phyloP scores from a whole-genome alignment of 108 stramenopile genomes.

The Skeletonema potamos region DNA sequence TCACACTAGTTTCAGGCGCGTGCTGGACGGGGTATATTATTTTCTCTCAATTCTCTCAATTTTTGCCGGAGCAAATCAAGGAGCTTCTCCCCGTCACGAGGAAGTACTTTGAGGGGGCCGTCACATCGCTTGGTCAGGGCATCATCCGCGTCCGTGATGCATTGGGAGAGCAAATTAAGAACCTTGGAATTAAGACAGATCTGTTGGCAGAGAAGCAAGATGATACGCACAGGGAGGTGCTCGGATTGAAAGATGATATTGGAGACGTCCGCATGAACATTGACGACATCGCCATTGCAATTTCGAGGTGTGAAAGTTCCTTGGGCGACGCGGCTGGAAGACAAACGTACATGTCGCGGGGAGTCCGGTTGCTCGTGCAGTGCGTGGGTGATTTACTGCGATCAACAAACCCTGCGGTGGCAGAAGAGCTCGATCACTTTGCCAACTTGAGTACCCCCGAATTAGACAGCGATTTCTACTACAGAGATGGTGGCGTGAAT shows the following conservation, averaged over 20 bases:
- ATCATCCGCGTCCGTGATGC: constrained; percentile 65
- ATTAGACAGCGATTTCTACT: constrained; percentile 31
- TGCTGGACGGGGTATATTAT: constrained; percentile 73
- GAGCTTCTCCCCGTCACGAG: constrained; percentile 79
- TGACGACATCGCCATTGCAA: constrained; percentile 43
- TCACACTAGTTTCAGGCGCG: constrained; percentile 37
- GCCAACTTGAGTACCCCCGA: constrained; percentile 21
- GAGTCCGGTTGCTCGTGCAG: constrained; percentile 36
- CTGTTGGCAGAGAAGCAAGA: constrained; percentile 53
- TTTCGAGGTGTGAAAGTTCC: constrained; percentile 41
- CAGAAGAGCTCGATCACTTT: constrained; percentile 41
- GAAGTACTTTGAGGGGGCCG: constrained; percentile 64
- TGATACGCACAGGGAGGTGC: constrained; percentile 56
- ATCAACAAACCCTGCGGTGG: constrained; percentile 26
- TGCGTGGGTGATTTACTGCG: constrained; percentile 45
- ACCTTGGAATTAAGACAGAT: constrained; percentile 55
- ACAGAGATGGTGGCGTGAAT: not conserved
- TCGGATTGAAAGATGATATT: constrained; percentile 48
- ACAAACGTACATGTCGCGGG: constrained; percentile 42
- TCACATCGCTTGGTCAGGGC: constrained; percentile 62
- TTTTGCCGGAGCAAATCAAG: constrained; percentile 64
- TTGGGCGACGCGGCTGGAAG: constrained; percentile 35
- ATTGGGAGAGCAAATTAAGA: constrained; percentile 57
- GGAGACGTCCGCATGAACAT: constrained; percentile 38
- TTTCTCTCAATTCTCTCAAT: constrained; percentile 48